These are phyloP conservation scores for Phytophthora uliginosa DNA, from an alignment of 352 stramenopile species.

Conservation along the genomic window DNA sequence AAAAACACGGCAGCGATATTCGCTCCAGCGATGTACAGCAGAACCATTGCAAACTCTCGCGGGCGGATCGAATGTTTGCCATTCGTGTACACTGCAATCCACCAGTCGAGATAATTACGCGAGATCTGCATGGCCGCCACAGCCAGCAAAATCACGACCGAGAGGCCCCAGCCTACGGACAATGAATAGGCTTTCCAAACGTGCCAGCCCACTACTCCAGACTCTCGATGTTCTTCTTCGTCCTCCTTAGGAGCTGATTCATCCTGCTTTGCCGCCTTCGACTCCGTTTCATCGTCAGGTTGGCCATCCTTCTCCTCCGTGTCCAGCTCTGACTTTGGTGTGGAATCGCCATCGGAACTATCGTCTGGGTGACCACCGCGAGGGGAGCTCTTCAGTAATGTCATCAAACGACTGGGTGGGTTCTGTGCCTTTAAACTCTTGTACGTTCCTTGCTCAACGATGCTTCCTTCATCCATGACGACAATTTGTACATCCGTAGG, in stretches of 20 bases:
- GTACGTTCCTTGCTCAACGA: slow-evolving; percentile 60
- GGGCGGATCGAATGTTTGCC: slow-evolving; percentile 61
- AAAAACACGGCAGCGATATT: slow-evolving; percentile 80
- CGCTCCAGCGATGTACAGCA: slow-evolving; percentile 71
- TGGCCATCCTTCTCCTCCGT: not conserved
- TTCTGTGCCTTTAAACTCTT: slow-evolving; percentile 29
- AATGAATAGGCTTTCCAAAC: slow-evolving; percentile 75
- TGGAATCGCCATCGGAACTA: not conserved
- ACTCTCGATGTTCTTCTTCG: slow-evolving; percentile 74
- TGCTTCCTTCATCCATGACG: slow-evolving; percentile 63
- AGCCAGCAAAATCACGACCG: slow-evolving; percentile 58
- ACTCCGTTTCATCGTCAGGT: not conserved
- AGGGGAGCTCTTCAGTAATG: slow-evolving; percentile 31
- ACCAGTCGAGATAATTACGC: slow-evolving; percentile 85
- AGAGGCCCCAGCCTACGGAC: slow-evolving; percentile 59
- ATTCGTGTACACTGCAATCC: slow-evolving; percentile 87
- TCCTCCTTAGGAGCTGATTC: slow-evolving; percentile 13
- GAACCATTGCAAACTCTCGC: slow-evolving; percentile 56
- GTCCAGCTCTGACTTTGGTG: not conserved
- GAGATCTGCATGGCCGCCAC: slow-evolving; percentile 83
- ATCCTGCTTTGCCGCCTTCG: slow-evolving; percentile 14
- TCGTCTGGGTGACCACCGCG: not conserved
- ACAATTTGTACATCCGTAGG: slow-evolving; percentile 50
- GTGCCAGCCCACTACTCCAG: slow-evolving; percentile 55
- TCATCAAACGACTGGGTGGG: slow-evolving; percentile 36